Conservation (phyloP, 2,329 filamentous ascomycete genomes). For the Aspergillus luchuensis region DNA sequence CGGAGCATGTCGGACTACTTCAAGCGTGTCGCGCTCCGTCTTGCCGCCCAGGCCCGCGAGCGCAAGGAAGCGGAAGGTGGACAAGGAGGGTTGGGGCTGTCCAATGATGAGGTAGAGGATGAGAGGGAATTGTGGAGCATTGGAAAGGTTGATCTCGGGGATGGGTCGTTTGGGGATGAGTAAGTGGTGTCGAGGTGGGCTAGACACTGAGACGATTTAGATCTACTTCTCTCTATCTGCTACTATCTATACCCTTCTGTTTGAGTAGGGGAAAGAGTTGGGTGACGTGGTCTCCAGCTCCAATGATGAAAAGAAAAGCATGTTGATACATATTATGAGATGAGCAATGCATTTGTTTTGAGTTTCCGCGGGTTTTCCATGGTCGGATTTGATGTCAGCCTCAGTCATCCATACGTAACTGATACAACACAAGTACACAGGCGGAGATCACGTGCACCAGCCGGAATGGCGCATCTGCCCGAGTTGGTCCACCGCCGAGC, state of each 20-base stretch:
- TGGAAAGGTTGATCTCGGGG: slow-evolving; percentile 80
- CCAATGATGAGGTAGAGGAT: slow-evolving; percentile 90
- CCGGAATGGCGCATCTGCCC: neutral
- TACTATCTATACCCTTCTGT: slow-evolving; percentile 25
- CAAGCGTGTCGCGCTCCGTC: slow-evolving; percentile 81
- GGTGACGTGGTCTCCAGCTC: neutral
- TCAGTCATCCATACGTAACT: neutral
- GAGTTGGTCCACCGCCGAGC: neutral
- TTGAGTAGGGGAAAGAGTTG: slow-evolving; percentile 2
- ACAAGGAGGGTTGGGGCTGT: slow-evolving; percentile 78
- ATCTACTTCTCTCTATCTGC: slow-evolving; percentile 13
- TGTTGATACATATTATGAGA: neutral
- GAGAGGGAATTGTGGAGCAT: slow-evolving; percentile 96
- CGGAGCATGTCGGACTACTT: slow-evolving; percentile 96
- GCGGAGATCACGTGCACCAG: neutral
- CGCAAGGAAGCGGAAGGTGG: slow-evolving; percentile 90
- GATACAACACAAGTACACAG: too few relatives aligned
- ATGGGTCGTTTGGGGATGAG: slow-evolving; percentile 47
- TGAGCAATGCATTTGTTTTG: slow-evolving; percentile 6
- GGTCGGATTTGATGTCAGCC: too few relatives aligned
- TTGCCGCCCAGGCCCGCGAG: slow-evolving; percentile 86
- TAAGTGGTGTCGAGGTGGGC: slow-evolving; percentile 20
- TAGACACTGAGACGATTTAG: slow-evolving; percentile 20
- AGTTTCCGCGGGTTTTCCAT: neutral
- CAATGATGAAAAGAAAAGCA: slow-evolving; percentile 3